Base-by-base conservation (phyloP, 805 yeast species). In the Tetrapisispora taiwanensis region DNA sequence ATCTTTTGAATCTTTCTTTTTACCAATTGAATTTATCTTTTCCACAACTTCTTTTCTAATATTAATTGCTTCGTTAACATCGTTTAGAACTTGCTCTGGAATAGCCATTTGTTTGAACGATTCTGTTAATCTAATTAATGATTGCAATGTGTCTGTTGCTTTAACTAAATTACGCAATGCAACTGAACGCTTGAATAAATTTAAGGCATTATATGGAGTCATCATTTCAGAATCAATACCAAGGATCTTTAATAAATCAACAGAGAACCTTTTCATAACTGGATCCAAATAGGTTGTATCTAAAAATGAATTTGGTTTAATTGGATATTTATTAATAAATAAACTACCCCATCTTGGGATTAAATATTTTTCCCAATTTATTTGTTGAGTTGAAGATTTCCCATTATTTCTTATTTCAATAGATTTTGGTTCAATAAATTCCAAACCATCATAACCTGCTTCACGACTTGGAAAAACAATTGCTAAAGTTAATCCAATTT, bases 271-370 rank as follows among this genome's bases (percentile, higher is more conserved):
- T 49, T 82, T 84, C 61, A 87, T 65, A 0, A 79, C 65, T 1
- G 84, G 80, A 13, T 65, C 55, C 45, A 88, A 67, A 30, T 74
- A 80, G 1, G 57, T 62, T 28, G 63, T 59, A 2, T 63, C 52
- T n/a, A 81, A 49, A 3, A 51, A 50, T 33, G 62, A 49, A 52
- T 59, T 52, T 36, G 45, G 35, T 8, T 49, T 47, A 10, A 65
- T 27, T 14, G 65, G 54, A 17, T 52, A 46, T 22, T 55, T 53
- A 34, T 59, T 81, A 71, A 59, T 67, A 56, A 50, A 81, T 67
- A 55, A 68, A 62, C 45, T 85, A 76, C 49, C 96, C 95, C 95
- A 89, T 63, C 85, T 95, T 8, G 96, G 95, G 24, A 90, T 76
- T 37, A 84, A 62, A 56, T 82, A 88, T 42, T 62, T 54, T 35